phyloP scores from a whole-genome alignment of 345 rosid genomes.

The Camelina neglecta region DNA sequence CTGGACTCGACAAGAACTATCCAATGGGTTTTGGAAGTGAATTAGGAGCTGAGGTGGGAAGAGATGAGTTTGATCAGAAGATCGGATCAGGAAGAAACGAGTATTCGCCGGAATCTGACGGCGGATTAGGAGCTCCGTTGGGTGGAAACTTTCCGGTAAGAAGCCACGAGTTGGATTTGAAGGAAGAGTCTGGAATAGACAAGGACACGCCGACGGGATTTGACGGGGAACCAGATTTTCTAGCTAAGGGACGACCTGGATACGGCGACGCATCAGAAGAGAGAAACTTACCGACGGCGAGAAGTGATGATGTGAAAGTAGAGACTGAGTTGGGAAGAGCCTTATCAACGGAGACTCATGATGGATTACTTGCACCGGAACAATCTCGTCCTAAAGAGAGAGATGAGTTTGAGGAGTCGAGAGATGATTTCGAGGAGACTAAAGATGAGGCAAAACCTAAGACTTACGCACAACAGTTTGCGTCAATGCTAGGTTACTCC shows the following conservation, averaged over 20 bases:
- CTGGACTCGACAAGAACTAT: background rate
- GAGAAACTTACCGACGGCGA: background rate
- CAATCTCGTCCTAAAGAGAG: slow-evolving; percentile 23
- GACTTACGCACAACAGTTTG: slow-evolving; percentile 48
- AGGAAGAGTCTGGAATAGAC: background rate
- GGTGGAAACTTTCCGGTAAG: slow-evolving; percentile 1
- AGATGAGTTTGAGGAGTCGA: slow-evolving; percentile 1
- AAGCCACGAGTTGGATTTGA: background rate
- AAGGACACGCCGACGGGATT: slow-evolving; percentile 2
- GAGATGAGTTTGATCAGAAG: background rate
- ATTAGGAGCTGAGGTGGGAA: background rate
- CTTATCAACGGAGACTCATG: slow-evolving; percentile 42
- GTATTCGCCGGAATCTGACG: background rate
- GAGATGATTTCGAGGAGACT: slow-evolving; percentile 14
- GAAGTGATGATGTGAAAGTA: slow-evolving; percentile 14
- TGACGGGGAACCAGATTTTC: slow-evolving; percentile 11
- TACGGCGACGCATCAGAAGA: background rate
- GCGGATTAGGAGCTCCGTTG: background rate
- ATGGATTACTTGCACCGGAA: slow-evolving; percentile 52
- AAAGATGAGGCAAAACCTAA: slow-evolving; percentile 36
- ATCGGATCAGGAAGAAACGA: background rate
- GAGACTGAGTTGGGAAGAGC: slow-evolving; percentile 34
- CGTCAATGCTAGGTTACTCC: slow-evolving; percentile 58
- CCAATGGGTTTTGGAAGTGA: background rate
- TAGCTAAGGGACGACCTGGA: background rate